These are phyloP conservation scores for Boletus rubropictus DNA, from an alignment of 768 basidiomycete species.

Conservation along the genomic window DNA sequence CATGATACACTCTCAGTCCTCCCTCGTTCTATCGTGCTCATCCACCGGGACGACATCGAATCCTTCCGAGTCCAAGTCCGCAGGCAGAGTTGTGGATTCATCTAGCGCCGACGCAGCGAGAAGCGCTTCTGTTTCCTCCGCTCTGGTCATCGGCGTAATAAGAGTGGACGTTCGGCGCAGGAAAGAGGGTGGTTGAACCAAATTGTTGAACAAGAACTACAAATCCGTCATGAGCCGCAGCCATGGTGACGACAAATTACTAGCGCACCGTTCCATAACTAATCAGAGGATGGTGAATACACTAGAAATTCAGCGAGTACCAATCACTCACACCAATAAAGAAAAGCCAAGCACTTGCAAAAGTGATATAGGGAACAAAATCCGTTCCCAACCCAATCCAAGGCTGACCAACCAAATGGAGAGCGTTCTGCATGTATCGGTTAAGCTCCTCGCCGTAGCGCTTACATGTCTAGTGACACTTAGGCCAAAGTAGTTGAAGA, in stretches of 20 bases:
- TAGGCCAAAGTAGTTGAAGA: conserved; percentile 87
- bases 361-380: conserved; percentile 76
- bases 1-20: conserved; percentile 5
- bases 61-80: conserved; percentile 75
- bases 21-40: conserved; percentile 22
- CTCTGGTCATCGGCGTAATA: conserved; percentile 33
- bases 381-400: conserved; percentile 82
- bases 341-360: conserved; percentile 82
- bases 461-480: conserved; percentile 91
- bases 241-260: conserved; percentile 5
- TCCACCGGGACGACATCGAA: conserved; percentile 73
- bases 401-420: conserved; percentile 94
- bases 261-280: conserved; percentile 79
- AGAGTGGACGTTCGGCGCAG: conserved; percentile 41
- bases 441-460: conserved; percentile 85
- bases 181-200: conserved; percentile 59
- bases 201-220: conserved; percentile 86
- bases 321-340: conserved; percentile 72
- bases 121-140: conserved; percentile 54
- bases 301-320: conserved; percentile 1
- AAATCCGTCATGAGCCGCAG: conserved; percentile 7
- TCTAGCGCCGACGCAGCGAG: conserved; percentile 46
- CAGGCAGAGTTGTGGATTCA: conserved; percentile 79
- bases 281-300: conserved; percentile 9
- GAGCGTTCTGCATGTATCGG: conserved; percentile 93